Evolutionary conservation across 2,329 filamentous ascomycete species (phyloP).

Genomic region (Colletotrichum horii): DNA sequence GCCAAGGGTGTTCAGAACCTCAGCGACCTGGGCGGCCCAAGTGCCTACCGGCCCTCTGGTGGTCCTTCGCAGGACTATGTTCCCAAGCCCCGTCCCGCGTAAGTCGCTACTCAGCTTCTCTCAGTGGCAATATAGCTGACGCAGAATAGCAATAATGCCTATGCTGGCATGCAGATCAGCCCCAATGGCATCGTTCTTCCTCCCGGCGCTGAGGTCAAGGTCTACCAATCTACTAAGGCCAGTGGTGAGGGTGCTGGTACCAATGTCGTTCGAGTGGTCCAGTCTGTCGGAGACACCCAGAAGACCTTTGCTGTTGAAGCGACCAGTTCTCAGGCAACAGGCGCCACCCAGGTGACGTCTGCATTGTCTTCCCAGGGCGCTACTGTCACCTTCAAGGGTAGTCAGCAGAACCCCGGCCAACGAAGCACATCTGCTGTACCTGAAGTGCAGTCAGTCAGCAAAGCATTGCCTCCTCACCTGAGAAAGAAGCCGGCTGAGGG

Average conservation of each 20-base stretch:
- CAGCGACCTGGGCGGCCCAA: conserved; percentile 24
- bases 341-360: not conserved
- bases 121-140: not conserved
- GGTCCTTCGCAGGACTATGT: not conserved
- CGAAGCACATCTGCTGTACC: not conserved
- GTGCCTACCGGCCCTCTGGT: not conserved
- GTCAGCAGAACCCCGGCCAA: not conserved
- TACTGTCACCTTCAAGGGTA: not conserved
- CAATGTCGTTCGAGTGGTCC: not conserved
- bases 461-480: not conserved
- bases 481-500: not conserved
- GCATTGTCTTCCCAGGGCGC: not conserved
- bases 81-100: not conserved
- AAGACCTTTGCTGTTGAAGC: not conserved
- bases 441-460: too few relatives aligned
- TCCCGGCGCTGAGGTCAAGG: not conserved
- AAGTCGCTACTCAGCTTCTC: not conserved
- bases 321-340: not conserved
- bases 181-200: not conserved
- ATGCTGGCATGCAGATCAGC: not conserved
- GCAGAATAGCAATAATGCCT: not conserved
- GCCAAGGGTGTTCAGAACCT: conserved; percentile 28
- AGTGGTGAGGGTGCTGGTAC: not conserved
- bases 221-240: not conserved
- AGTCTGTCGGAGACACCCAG: not conserved